Base-by-base conservation (phyloP, 2,329 filamentous ascomycete species). In the Pyrenochaeta sp. region DNA sequence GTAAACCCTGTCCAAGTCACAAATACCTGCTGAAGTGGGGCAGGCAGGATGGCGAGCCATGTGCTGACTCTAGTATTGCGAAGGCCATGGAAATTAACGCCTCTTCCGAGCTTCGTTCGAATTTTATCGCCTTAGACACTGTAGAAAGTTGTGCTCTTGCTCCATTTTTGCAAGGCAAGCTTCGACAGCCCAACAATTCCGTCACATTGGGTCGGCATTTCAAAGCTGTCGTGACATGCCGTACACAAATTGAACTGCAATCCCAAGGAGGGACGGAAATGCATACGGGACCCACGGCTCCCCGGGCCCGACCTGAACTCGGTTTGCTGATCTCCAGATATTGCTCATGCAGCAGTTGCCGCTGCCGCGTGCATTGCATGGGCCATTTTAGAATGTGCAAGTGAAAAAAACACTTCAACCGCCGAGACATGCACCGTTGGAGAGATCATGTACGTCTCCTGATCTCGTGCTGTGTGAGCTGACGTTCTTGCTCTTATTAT, bases 291-390 rank as follows among this genome's bases (percentile, higher is more conserved):
- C 24, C 50, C 48, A 54, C 65, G 68, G 67, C 64, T 68, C 58
- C 60, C 51, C 63, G 59, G 59, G 60, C 49, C 65, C 63, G 62
- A 66, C 42, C 58, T 28, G 46, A 64, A 45, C 28, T 60, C 50
- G 46, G 46, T 32, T 62, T 54, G 56, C 46, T 54, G 61, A 61
- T 61, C 49, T 60, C 46, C 36, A 64, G 54, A 66, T 68, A 70
- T 72, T 71, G 54, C 61, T 60, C 36, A 25, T 61, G 67, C 69
- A 68, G 62, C 28, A 36, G n/a, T 48, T 48, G 43, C 53, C 42
- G 42, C 42, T 34, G 50, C 44, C 52, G 43, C 49, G 43, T 56
- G 50, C 53, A 61, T 50, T 56, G 49, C 52, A 52, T 58, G 54
- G 54, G 36, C 34, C 22, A 45, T 43, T 47, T 54, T 54, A 58